phyloP scores from a whole-genome alignment of 257 asterid species.

The Haberlea rhodopensis region DNA sequence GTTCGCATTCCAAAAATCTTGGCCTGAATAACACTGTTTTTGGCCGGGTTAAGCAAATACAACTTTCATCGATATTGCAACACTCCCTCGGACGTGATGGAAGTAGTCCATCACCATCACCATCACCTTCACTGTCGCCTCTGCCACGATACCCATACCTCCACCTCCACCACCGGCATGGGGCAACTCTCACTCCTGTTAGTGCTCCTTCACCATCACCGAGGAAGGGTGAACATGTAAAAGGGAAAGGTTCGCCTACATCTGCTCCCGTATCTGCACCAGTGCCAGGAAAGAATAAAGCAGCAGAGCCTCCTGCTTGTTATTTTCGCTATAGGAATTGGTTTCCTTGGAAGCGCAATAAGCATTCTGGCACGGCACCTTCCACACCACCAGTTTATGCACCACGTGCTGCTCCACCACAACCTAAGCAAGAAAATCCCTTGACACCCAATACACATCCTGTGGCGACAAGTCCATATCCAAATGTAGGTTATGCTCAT shows the following conservation, averaged over 20 bases:
- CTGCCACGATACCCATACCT: slow-evolving; percentile 45
- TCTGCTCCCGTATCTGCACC: slow-evolving; percentile 52
- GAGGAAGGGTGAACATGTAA: slow-evolving; percentile 29
- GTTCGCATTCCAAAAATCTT: too few relatives aligned
- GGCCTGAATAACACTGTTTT: too few relatives aligned
- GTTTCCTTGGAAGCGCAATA: slow-evolving; percentile 47
- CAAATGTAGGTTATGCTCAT: slow-evolving; percentile 47
- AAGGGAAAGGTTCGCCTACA: slow-evolving; percentile 36
- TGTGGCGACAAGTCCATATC: slow-evolving; percentile 47
- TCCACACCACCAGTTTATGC: slow-evolving; percentile 50
- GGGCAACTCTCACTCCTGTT: slow-evolving; percentile 45
- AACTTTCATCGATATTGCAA: slow-evolving; percentile 49
- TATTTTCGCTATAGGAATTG: slow-evolving; percentile 41
- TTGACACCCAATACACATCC: slow-evolving; percentile 35
- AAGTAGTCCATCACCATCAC: slow-evolving; percentile 44
- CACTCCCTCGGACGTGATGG: slow-evolving; percentile 53
- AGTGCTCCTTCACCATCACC: slow-evolving; percentile 62
- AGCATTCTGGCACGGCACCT: slow-evolving; percentile 45
- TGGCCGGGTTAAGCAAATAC: too few relatives aligned
- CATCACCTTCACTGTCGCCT: slow-evolving; percentile 53
- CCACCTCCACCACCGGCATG: slow-evolving; percentile 49
- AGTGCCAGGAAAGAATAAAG: too few relatives aligned
- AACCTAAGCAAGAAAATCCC: slow-evolving; percentile 36
- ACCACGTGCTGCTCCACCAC: slow-evolving; percentile 51
- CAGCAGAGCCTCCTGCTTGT: slow-evolving; percentile 62